Percentiles rank a stretch among this genome's conserved stretches.
These are phyloP conservation scores for Trichoderma erinaceum DNA, from an alignment of 495 filamentous ascomycete species.

Conservation along the genomic window DNA sequence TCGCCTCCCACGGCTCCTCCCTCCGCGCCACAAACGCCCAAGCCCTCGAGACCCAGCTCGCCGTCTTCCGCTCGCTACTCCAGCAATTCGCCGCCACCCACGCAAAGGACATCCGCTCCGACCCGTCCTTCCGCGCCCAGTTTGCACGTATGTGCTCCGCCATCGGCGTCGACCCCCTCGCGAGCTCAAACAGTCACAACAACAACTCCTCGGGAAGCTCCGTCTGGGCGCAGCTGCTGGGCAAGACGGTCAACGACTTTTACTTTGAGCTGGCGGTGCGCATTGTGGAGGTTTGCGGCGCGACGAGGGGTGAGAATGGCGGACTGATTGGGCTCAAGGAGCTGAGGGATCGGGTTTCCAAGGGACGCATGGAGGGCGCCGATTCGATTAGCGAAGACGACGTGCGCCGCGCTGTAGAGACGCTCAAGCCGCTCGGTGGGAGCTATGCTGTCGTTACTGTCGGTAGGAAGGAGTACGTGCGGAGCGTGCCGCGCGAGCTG, in stretches of 20 bases:
- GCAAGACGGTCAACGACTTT: slow-evolving; percentile 90
- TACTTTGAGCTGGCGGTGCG: slow-evolving; percentile 94
- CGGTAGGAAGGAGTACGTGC: slow-evolving; percentile 78
- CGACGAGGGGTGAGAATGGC: slow-evolving; percentile 84
- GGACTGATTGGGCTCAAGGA: slow-evolving; percentile 83
- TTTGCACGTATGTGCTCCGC: slow-evolving; percentile 98
- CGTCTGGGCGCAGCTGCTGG: slow-evolving; percentile 90
- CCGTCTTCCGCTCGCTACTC: slow-evolving; percentile 88
- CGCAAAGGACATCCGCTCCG: slow-evolving; percentile 88
- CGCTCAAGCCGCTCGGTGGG: slow-evolving; percentile 79
- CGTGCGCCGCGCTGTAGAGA: slow-evolving; percentile 81
- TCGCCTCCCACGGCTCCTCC: slow-evolving; percentile 79
- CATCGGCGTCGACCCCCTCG: slow-evolving; percentile 91
- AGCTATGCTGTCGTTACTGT: slow-evolving; percentile 78
- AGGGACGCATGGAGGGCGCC: slow-evolving; percentile 66
- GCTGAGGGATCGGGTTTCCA: slow-evolving; percentile 64
- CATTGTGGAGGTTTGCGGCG: slow-evolving; percentile 87
- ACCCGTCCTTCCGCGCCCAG: slow-evolving; percentile 89
- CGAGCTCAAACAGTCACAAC: slow-evolving; percentile 45
- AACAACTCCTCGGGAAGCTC: slow-evolving; percentile 42
- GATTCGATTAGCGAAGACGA: slow-evolving; percentile 79
- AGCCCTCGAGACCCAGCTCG: slow-evolving; percentile 83
- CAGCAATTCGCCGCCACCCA: slow-evolving; percentile 93
- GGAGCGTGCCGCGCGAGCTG: slow-evolving; percentile 91
- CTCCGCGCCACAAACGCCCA: slow-evolving; percentile 73